Evolutionary conservation across 768 basidiomycete genomes (phyloP), one percentile per base, ranked within the genome.

Genomic region (Xerocomellus dryophilus): DNA sequence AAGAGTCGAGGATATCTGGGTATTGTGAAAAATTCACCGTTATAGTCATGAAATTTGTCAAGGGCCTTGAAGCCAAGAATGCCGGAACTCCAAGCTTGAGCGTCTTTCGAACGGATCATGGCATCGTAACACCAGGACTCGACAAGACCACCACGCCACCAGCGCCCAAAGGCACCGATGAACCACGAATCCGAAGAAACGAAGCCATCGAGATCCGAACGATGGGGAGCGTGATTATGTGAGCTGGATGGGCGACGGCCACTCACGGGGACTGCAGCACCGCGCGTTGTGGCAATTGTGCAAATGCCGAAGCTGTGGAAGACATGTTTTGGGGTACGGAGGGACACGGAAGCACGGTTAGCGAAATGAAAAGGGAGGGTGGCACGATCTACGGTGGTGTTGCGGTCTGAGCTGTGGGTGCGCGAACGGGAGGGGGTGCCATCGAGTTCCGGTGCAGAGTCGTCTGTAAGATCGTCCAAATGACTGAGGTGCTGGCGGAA

Each of bases 401-500:
- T 59, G 43, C 55, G 58, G 51, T 68, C 64, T 25, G 61, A 64
- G 44, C 53, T 55, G 53, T 60, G 58, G 23, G 71, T 43, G 45
- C 61, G 65, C 21, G 68, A 60, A 57, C 66, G 61, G 23, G 65
- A 54, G 51, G 59, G 61, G 39, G 66, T 57, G 47, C 61, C 62
- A 54, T 71, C 61, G 50, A 67, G 67, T 53, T 81, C 76, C 1
- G 47, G 15, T 3, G 21, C 42, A 51, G 79, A 73, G 51, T 86
- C 85, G 49, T 84, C 81, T 53, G 73, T 66, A 43, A 73, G 75
- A 63, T 86, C 86, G 62, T 94, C 87, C 63, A 97, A 82, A 51
- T 86, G 86, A 56, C 84, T 90, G 56, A 98, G 81, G 70, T 98
- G 94, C 51, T 91, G 90, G 48, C 95, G 90, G 71, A 99, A 98